Evolutionary conservation across 2,329 filamentous ascomycete species (phyloP), one percentile per base, ranked within the genome.

Genomic region (Monosporascus sp.): DNA sequence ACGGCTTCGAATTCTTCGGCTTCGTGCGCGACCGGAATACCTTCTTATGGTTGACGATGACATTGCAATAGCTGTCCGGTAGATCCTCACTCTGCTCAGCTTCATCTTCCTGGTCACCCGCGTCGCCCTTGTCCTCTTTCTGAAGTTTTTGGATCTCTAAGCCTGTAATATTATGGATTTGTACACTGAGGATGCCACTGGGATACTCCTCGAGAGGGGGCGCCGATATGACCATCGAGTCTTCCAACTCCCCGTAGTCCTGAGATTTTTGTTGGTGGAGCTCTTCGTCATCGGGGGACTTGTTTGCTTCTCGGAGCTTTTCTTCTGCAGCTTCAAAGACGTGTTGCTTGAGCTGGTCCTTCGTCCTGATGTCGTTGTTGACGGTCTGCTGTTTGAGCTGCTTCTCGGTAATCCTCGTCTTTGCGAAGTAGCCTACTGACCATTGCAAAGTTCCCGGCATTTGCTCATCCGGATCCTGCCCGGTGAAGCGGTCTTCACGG

Each of bases 1-100:
- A 91, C 0, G 88, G 88, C 61, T 89, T 90, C 0, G 84, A 79
- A 57, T 90, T 90, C 71, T 90, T 89, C 1, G 88, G 87, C 69
- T 91, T 91, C 0, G 87, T 89, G 17, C 88, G 75, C 2, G 87
- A 89, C 61, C 80, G 84, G 71, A 86, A 91, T 14, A 79, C 74
- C 65, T 81, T 90, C 59, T 80, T 79, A 64, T 91, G 86, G 64
- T 91, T 90, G 59, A 91, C 70, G 44, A 90, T 87, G 60, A 91
- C 81, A 34, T 79, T 88, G 66, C 86, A 89, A 65, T 90, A 91
- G 26, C 84, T 77, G 48, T 85, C 87, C 0, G 87, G 88, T 40
- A 90, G 72, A 45, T 84, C 80, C 5, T 86, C 83, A 17, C 79
- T 75, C 57, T 80, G 76, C 63, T 87, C 86, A 9, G 81, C 75